A percentile compares a stretch with the other conserved stretches of the same genome.
Conservation (phyloP, 805 yeast species). For the Candida glaebosa region DNA sequence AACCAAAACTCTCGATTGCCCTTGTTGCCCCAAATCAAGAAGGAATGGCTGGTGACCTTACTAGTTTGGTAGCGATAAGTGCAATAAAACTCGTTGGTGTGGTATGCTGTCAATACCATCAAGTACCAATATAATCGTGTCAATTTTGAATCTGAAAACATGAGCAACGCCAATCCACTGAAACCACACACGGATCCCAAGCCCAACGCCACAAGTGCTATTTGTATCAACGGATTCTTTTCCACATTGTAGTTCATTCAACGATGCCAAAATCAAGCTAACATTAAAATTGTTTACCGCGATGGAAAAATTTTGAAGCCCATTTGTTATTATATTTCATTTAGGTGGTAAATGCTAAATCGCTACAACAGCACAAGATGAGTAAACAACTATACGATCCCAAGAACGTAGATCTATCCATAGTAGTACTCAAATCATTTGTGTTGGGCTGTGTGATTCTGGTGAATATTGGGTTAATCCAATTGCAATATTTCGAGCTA, state of each 20-base stretch:
- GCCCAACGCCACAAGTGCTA: conserved; percentile 14
- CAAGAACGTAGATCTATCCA: conserved; percentile 23
- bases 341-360: neutral
- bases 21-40: conserved; percentile 31
- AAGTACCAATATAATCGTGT: conserved; percentile 17
- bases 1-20: conserved; percentile 30
- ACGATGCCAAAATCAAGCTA: neutral
- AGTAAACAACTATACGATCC: conserved; percentile 19
- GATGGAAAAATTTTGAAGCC: neutral
- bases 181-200: conserved; percentile 15
- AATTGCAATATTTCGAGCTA: neutral
- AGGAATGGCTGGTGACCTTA: conserved; percentile 23
- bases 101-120: conserved; percentile 18
- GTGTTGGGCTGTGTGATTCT: conserved; percentile 25
- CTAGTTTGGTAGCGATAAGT: conserved; percentile 24
- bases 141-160: neutral
- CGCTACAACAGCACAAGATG: no score
- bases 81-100: conserved; percentile 25
- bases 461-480: conserved; percentile 4
- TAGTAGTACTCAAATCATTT: conserved; percentile 29
- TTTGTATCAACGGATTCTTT: conserved; percentile 17
- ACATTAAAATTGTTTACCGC: neutral
- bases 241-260: conserved; percentile 11
- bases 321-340: neutral
- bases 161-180: neutral